Base-by-base conservation (phyloP, 2,329 filamentous ascomycete species). In the Beauveria asiatica region DNA sequence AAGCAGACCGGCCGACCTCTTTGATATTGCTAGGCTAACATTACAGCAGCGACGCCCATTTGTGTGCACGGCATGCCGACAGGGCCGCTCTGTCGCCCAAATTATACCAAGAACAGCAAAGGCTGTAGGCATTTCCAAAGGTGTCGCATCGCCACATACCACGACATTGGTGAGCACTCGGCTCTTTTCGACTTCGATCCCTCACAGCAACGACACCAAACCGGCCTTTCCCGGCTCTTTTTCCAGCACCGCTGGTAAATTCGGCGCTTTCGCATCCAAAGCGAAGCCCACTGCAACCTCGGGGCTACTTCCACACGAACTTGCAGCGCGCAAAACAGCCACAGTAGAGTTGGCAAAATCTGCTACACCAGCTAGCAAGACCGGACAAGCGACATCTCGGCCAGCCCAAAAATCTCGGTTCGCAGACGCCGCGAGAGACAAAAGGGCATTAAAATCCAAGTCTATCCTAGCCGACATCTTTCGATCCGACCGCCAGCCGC, bases 261-360 rank as follows among this genome's bases (percentile, higher is more conserved):
- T 67, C 65, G 56, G 70, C 59, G 30, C 64, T 60, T 57, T 72
- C 23, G 64, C 59, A 8, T 66, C 62, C 58, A 64, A 55, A 63
- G 60, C 57, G 59, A 64, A 37, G 59, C 62, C 55, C 23, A 51
- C 63, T n/a, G 46, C 55, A 3, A 49, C 58, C 4, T 65, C 67
- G 37, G 66, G 65, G 2, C 65, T 76, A 42, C 69, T 76, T 6
- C 75, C 74, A 3, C 74, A 76, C 50, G 75, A 76, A 59, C 53
- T 65, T n/a, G 69, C 70, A 42, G 75, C 75, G 41, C 71, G 72
- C 10, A 58, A 67, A 55, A 69, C 65, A 53, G 67, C 44, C 10
- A 27, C 41, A 9, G 17, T 33, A 51, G 48, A 54, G 17, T 13
- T 50, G 5, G 42, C 59, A 2, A 30, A 69, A 55, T 63, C 67